Evolutionary conservation across 768 basidiomycete species (phyloP), one percentile per base, ranked within the genome.

Genomic region (Collybiopsis luxurians): DNA sequence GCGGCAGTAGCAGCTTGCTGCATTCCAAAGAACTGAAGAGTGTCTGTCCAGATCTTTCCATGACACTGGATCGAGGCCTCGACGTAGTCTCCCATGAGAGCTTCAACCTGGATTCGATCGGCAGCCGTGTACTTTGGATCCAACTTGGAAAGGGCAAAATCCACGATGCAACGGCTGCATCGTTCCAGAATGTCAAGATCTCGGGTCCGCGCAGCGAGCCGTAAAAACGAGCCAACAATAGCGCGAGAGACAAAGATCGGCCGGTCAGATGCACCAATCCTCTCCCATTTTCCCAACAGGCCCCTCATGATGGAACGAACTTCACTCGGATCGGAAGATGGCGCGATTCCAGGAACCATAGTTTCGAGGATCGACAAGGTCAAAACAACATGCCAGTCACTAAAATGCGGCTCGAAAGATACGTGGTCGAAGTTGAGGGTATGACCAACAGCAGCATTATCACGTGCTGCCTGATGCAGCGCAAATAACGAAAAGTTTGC

Each of bases 271-370:
- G 54, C 30, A 11, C 61, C 55, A 47, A 56, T 39, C 26, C 64
- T 53, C 60, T 61, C 65, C 80, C 82, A 86, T 17, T 55, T 62
- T 21, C 60, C 63, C 76, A 78, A 80, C n/a, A 82, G 63, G 15
- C 69, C 57, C 12, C 69, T 68, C 6, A 70, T 53, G 21, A 72
- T 63, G 40, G 65, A 59, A 51, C 65, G 66, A 30, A 73, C 39
- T 17, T 39, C 60, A 17, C 60, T 60, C 19, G 44, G 43, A 17
- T 34, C 30, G 38, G 49, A 19, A 38, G 53, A 44, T 15, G 38
- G 38, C 44, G 47, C 21, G 21, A 57, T 39, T 11, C 49, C 56
- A 27, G 53, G 45, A 24, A 69, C 42, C 4, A 66, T 60, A 43
- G 67, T 70, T 30, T 79, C 72, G 45, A 82, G 21, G 13, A 64